Percentiles rank a stretch among this genome's conserved stretches.
Conservation (phyloP, 768 basidiomycete genomes). For the Amanita polypyramis region DNA sequence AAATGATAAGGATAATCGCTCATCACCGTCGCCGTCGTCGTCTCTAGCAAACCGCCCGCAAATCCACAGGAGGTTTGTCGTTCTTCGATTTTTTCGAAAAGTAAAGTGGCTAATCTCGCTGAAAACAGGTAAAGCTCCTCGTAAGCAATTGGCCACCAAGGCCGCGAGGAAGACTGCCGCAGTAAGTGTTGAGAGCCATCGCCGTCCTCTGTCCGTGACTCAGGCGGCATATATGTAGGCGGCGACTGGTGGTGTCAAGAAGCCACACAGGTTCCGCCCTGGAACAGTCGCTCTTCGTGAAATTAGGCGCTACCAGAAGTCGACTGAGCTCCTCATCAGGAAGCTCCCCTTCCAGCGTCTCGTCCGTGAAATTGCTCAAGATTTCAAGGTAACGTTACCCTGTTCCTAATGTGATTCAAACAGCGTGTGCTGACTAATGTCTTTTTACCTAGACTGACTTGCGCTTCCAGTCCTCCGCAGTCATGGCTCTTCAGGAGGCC, state of each 20-base stretch:
- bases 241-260: conserved; percentile 97
- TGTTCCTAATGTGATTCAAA: not conserved
- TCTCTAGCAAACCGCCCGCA: conserved; percentile 91
- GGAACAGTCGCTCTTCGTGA: conserved; percentile 50
- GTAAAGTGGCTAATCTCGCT: conserved; percentile 16
- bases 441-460: conserved; percentile 54
- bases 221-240: conserved; percentile 29
- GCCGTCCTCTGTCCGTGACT: conserved; percentile 13
- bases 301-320: conserved; percentile 91
- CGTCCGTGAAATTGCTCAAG: conserved; percentile 94
- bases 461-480: conserved; percentile 93
- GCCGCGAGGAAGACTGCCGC: conserved; percentile 85
- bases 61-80: conserved; percentile 89
- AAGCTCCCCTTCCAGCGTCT: conserved; percentile 99
- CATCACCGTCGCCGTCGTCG: conserved; percentile 17
- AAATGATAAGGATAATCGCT: conserved; percentile 17
- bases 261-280: conserved; percentile 95
- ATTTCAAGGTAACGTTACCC: conserved; percentile 68
- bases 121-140: conserved; percentile 69
- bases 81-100: conserved; percentile 12
- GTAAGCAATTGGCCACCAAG: conserved; percentile 95
- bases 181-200: conserved; percentile 32
- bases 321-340: conserved; percentile 83
- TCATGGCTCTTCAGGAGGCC: conserved; percentile 90
- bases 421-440: conserved; percentile 9